These are phyloP conservation scores for Lodderomyces jiufengensis DNA, from an alignment of 1,139 yeast species.

Conservation along the genomic window DNA sequence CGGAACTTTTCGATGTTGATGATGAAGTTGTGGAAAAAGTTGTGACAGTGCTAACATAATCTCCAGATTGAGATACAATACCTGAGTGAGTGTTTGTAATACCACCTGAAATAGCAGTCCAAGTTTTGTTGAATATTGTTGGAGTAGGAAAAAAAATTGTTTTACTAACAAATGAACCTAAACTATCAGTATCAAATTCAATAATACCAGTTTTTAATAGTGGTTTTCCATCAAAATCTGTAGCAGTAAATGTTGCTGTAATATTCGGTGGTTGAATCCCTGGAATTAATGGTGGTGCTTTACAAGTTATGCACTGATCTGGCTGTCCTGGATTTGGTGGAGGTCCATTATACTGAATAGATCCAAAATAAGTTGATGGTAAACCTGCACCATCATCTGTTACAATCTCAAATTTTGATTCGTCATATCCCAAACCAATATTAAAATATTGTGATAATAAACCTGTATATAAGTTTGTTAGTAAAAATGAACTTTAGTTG, in stretches of 20 bases:
- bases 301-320: constrained; percentile 17
- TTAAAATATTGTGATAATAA: constrained; percentile 15
- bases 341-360: constrained; percentile 19
- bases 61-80: constrained; percentile 10
- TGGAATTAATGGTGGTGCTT: constrained; percentile 16
- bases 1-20: constrained; percentile 8
- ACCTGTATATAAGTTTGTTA: constrained; percentile 13
- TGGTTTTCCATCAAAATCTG: constrained; percentile 17
- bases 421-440: constrained; percentile 24
- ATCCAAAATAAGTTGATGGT: constrained; percentile 10
- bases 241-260: constrained; percentile 14
- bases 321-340: constrained; percentile 16
- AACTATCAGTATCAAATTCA: constrained; percentile 14
- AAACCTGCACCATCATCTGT: constrained; percentile 17
- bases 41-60: constrained; percentile 7
- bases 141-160: constrained; percentile 5
- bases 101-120: constrained; percentile 20
- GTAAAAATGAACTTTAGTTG: constrained; percentile 6
- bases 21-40: constrained; percentile 2
- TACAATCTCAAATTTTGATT: constrained; percentile 13
- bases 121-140: constrained; percentile 18
- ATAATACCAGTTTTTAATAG: constrained; percentile 10
- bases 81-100: constrained; percentile 16
- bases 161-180: constrained; percentile 6
- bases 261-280: constrained; percentile 5